Evolutionary conservation across 192 early-diverging fungal species (phyloP).

Genomic region (Backusella macrospora): DNA sequence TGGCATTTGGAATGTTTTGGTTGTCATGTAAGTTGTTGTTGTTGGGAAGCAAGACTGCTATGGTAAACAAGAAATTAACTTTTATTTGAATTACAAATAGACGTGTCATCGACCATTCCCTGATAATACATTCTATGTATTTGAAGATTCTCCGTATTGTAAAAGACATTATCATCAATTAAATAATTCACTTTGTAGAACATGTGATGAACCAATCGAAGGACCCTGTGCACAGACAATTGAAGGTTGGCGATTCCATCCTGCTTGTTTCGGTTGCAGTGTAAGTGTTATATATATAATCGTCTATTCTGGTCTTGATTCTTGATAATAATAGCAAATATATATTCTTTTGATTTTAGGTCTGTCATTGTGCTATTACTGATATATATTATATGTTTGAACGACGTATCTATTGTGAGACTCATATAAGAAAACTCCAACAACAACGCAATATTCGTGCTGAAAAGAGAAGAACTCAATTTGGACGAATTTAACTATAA

Average conservation of each 20-base stretch:
- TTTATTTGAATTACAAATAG: conserved; percentile 19
- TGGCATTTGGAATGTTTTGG: conserved; percentile 78
- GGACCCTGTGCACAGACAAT: conserved; percentile 82
- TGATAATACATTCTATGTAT: conserved; percentile 89
- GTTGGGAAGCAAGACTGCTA: neutral
- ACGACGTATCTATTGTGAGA: conserved; percentile 71
- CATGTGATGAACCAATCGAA: conserved; percentile 83
- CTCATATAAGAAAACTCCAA: conserved; percentile 68
- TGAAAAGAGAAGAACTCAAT: conserved; percentile 62
- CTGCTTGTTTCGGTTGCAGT: conserved; percentile 79
- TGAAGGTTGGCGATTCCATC: conserved; percentile 86
- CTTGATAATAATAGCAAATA: neutral
- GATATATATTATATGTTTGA: conserved; percentile 75
- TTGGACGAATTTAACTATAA: conserved; percentile 36
- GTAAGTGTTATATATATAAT: no score
- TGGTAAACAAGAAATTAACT: neutral
- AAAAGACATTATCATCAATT: conserved; percentile 84
- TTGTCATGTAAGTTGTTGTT: conserved; percentile 50
- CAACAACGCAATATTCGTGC: conserved; percentile 58
- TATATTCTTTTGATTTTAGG: conserved; percentile 26
- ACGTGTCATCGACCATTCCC: conserved; percentile 72
- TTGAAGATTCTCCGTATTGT: conserved; percentile 83
- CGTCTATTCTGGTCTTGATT: no score
- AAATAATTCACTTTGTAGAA: conserved; percentile 82
- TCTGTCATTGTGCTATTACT: conserved; percentile 58